Evolutionary conservation across 2,329 filamentous ascomycete genomes (phyloP).

Genomic region (Triangularia setosa): DNA sequence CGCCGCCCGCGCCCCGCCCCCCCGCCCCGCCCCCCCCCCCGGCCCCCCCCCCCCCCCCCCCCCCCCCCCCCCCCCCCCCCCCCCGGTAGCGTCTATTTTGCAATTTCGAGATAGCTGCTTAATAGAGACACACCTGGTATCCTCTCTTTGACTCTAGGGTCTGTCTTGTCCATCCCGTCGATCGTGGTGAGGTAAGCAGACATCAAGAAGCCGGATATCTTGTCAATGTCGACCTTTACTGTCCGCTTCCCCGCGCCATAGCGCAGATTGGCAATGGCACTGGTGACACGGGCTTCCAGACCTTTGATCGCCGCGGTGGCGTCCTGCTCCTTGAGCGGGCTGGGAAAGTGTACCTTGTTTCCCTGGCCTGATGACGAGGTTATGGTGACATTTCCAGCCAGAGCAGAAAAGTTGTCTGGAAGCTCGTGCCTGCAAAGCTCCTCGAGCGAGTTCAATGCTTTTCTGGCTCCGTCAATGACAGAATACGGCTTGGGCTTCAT

Average conservation of each 20-base stretch:
- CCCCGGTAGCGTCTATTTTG: constrained; percentile 36
- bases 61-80: no score
- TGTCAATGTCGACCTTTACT: constrained; percentile 49
- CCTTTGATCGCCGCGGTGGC: constrained; percentile 49
- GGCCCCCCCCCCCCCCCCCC: no score
- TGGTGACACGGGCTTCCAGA: constrained; percentile 56
- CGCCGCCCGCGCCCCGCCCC: no score
- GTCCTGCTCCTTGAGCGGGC: constrained; percentile 40
- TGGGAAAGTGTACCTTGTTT: constrained; percentile 36
- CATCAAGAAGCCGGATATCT: constrained; percentile 53
- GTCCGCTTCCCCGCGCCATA: constrained; percentile 39
- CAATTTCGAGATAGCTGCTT: neutral
- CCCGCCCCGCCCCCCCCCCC: no score
- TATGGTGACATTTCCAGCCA: constrained; percentile 31
- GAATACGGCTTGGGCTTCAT: constrained; percentile 25
- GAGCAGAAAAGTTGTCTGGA: constrained; percentile 30
- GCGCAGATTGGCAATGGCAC: constrained; percentile 54
- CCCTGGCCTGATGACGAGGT: constrained; percentile 27
- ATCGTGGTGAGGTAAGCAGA: constrained; percentile 56
- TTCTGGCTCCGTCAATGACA: constrained; percentile 31
- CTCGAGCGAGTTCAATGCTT: constrained; percentile 30
- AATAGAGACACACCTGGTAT: constrained; percentile 25
- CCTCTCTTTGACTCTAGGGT: constrained; percentile 44
- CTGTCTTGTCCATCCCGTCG: constrained; percentile 46
- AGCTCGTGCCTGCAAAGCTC: constrained; percentile 29